Evolutionary conservation across 768 basidiomycete genomes (phyloP), one percentile per base, ranked within the genome.

Genomic region (Rhizopogon sp.): DNA sequence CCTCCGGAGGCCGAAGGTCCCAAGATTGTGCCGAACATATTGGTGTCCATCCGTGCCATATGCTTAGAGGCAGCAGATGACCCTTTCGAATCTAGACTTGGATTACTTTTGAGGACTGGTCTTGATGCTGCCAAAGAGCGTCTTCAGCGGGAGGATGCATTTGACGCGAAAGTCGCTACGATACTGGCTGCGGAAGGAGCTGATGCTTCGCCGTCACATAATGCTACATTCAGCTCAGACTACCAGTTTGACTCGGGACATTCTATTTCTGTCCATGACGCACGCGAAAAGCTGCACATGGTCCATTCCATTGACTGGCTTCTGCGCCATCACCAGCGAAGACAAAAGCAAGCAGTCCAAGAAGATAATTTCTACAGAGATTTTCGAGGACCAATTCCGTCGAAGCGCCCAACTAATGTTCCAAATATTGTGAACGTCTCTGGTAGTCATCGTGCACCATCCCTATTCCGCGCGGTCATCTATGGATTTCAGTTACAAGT

Each of bases 11-110:
- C 85, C 0, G 92, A 96, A 67, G 77, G 73, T 3, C 82, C 93
- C 0, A 97, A 93, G 69, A 60, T 65, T 0, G 70, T 93, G 2
- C 92, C 92, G 0, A 75, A 77, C 52, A 64, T 95, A 43, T 71
- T 72, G 0, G 64, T 96, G 43, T 72, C 66, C 9, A 68, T 94
- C 49, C 75, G 77, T n/a, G 76, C 76, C 43, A 62, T 96, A 35
- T 83, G 82, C 46, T 62, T 91, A 8, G 93, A 97, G 68, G 85
- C 85, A 25, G 82, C 84, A 22, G 95, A 98, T 67, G 90, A 93
- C 61, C 81, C 85, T 1, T 83, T 97, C 54, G 95, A 98, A 69
- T 79, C 81, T 14, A 81, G 77, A 56, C 70, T 97, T 17, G 88
- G 83, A 37, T 74, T 88, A 8, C 88, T 92, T 31, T 90, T 82